phyloP scores from a whole-genome alignment of 345 rosid genomes.

The Hibiscus trionum region DNA sequence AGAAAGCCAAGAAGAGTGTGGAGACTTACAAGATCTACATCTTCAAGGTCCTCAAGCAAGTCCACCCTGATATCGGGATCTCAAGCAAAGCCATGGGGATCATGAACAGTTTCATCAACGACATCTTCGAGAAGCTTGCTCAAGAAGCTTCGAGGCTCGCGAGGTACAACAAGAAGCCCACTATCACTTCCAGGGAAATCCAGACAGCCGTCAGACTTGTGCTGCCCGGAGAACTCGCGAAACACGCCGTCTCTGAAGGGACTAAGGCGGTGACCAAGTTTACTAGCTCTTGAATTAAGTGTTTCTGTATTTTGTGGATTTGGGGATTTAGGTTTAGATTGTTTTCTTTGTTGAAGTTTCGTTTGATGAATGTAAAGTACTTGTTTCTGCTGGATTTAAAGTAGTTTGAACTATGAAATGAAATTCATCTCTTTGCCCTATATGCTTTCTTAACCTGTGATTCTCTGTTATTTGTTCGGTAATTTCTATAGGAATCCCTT shows the following conservation, averaged over 20 bases:
- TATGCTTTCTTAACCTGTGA: too few species aligned
- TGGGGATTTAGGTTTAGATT: too few species aligned
- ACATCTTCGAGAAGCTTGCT: constrained; percentile 46
- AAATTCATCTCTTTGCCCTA: neutral
- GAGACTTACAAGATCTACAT: constrained; percentile 81
- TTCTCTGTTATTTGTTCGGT: too few species aligned
- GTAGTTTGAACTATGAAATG: neutral
- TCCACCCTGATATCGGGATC: constrained; percentile 33
- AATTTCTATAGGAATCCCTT: too few species aligned
- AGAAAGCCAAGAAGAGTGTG: constrained; percentile 45
- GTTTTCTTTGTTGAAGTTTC: neutral
- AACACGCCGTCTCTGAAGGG: constrained; percentile 77
- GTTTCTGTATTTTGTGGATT: neutral
- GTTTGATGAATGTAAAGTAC: neutral
- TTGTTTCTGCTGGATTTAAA: neutral
- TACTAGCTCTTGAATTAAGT: constrained; percentile 41
- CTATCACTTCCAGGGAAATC: constrained; percentile 64
- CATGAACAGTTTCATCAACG: constrained; percentile 30
- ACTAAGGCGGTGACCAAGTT: constrained; percentile 81
- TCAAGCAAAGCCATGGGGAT: constrained; percentile 38
- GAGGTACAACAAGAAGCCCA: constrained; percentile 72
- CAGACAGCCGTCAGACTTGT: constrained; percentile 73
- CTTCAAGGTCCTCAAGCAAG: constrained; percentile 35
- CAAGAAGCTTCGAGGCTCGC: constrained; percentile 69
- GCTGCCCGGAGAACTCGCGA: constrained; percentile 64